phyloP scores from a whole-genome alignment of 2,329 filamentous ascomycete genomes.

The Alternaria novae-zelandiae region DNA sequence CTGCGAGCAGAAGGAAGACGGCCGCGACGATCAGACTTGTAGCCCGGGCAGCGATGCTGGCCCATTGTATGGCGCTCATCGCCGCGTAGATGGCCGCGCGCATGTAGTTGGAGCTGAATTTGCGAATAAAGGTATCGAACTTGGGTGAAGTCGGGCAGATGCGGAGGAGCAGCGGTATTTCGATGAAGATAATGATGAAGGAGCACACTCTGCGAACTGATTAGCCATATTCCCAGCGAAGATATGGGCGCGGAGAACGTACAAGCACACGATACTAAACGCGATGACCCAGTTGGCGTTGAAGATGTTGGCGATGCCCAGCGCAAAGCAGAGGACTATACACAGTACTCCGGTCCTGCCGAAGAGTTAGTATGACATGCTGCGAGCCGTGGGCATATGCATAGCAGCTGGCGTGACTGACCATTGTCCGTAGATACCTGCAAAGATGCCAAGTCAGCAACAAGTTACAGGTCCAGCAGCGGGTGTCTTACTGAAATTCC shows the following conservation, averaged over 20 bases:
- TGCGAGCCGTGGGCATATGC: not conserved
- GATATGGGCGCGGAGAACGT: slow-evolving; percentile 21
- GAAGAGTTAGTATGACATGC: slow-evolving; percentile 19
- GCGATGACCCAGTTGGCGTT: slow-evolving; percentile 63
- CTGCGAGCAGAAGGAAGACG: slow-evolving; percentile 78
- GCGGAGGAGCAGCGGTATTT: slow-evolving; percentile 92
- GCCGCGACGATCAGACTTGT: slow-evolving; percentile 86
- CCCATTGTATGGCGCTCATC: slow-evolving; percentile 85
- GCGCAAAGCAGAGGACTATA: slow-evolving; percentile 69
- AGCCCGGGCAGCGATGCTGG: slow-evolving; percentile 69
- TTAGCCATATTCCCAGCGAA: slow-evolving; percentile 9
- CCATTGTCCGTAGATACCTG: slow-evolving; percentile 74
- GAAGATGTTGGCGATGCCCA: slow-evolving; percentile 74
- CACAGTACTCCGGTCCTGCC: slow-evolving; percentile 63
- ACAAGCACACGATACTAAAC: slow-evolving; percentile 63
- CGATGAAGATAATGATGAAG: slow-evolving; percentile 60
- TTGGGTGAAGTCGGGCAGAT: slow-evolving; percentile 93
- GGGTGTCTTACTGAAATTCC: slow-evolving; percentile 67
- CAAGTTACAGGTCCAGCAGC: slow-evolving; percentile 12
- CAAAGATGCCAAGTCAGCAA: slow-evolving; percentile 41
- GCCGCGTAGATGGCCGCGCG: slow-evolving; percentile 83
- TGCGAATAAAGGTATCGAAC: slow-evolving; percentile 89
- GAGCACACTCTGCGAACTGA: slow-evolving; percentile 49
- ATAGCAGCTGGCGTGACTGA: slow-evolving; percentile 50
- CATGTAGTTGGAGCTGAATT: slow-evolving; percentile 96